Base-by-base conservation (phyloP, 805 yeast genomes). In the Torulaspora delbrueckii region DNA sequence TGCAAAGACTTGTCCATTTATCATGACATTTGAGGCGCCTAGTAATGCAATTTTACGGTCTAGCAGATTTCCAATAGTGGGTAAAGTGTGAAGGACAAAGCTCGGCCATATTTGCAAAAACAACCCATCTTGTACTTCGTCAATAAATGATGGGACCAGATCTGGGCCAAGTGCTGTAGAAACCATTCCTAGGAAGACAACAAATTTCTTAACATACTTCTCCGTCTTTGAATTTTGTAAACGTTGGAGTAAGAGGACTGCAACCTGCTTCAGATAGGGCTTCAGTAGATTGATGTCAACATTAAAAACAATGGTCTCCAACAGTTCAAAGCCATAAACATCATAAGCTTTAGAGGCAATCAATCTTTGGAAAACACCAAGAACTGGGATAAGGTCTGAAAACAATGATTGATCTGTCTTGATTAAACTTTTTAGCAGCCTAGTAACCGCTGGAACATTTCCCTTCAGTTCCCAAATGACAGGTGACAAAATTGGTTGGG, bases 331-430 rank as follows among this genome's bases (percentile, higher is more conserved):
- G 1, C 97, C 98, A 57, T 79, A 76, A 31, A 68, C 68, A 57
- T 93, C 98, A 57, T 88, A 84, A 12, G 80, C 75, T 54, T 84
- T 85, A 0, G 97, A 87, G 1, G 96, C 81, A 42, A 93, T 79
- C 53, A 93, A 72, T 63, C 90, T 88, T 69, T 95, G 99, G 73
- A 87, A 95, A n/a, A 93, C 96, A 32, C 99, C 99, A 33, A 93
- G 71, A 25, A 93, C 77, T 3, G 97, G 96, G 28, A 85, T 77
- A 34, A 88, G 63, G 40, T 73, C 76, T n/a, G 59, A 56, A 38
- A 68, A 73, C 2, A 66, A 56, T 2, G 55, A 43, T 8, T 58
- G 54, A 33, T 73, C 73, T 13, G 63, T 62, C 24, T 63, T 58
- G n/a, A 81, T 67, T 16, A 91, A 81, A 5, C 87, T 81, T 45